A percentile compares a stretch with the other conserved stretches of the same genome.
Conservation (phyloP, 2,329 filamentous ascomycete genomes). For the Emergomyces orientalis region DNA sequence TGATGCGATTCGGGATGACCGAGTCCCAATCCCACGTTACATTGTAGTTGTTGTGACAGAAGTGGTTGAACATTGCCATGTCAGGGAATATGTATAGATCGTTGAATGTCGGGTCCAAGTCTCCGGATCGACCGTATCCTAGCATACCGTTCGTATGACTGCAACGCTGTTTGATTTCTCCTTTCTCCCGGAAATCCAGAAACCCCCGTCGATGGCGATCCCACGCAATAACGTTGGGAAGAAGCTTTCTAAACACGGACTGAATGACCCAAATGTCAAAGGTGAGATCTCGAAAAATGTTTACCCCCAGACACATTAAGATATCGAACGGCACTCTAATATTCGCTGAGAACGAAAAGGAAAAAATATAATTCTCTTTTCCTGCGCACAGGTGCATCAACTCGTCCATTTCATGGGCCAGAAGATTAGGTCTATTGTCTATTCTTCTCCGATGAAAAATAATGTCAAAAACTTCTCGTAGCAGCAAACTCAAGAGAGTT, state of each 20-base stretch:
- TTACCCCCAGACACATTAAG: conserved; percentile 26
- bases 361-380: conserved; percentile 19
- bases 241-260: conserved; percentile 25
- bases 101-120: conserved; percentile 20
- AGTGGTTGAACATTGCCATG: conserved; percentile 27
- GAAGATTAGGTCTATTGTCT: conserved; percentile 19
- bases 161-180: conserved; percentile 10
- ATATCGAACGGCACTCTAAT: conserved; percentile 32
- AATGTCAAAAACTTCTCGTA: conserved; percentile 30
- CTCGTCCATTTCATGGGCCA: conserved; percentile 30
- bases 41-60: conserved; percentile 18
- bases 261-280: conserved; percentile 34
- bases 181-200: conserved; percentile 6
- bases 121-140: background rate
- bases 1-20: conserved; percentile 23
- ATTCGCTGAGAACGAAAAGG: conserved; percentile 29
- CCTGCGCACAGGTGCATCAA: conserved; percentile 22
- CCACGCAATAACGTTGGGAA: conserved; percentile 26
- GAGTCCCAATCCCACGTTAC: conserved; percentile 25
- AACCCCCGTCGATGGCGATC: conserved; percentile 16
- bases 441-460: conserved; percentile 24
- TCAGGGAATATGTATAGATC: conserved; percentile 27
- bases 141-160: conserved; percentile 11
- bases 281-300: conserved; percentile 29
- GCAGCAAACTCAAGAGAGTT: conserved; percentile 27